Conservation (phyloP, 305 asterid species). For the Fraxinus albicans region DNA sequence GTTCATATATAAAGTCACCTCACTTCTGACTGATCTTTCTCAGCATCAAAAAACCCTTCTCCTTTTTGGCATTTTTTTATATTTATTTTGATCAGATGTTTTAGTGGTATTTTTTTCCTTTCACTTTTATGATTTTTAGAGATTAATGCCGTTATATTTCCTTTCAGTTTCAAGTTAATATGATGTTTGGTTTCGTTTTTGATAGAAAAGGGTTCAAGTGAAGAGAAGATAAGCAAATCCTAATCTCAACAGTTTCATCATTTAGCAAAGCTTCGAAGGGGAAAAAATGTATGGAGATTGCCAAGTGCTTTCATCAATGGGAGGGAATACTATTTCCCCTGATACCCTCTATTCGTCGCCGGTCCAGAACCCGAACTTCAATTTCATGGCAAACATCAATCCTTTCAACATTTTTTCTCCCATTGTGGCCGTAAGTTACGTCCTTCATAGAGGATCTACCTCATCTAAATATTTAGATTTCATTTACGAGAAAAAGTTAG, state of each 20-base stretch:
- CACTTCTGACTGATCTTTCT: background rate
- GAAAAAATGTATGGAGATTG: slow-evolving; percentile 83
- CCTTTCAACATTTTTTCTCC: slow-evolving; percentile 84
- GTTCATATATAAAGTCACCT: background rate
- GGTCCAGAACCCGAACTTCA: slow-evolving; percentile 64
- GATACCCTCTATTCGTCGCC: slow-evolving; percentile 49
- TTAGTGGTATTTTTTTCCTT: background rate
- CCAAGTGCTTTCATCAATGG: slow-evolving; percentile 77
- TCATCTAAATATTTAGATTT: background rate
- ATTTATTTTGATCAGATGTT: background rate
- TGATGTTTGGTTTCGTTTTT: background rate
- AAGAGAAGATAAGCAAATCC: slow-evolving; percentile 18
- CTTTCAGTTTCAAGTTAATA: background rate
- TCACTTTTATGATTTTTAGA: background rate
- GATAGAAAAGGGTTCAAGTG: slow-evolving; percentile 10
- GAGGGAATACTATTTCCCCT: slow-evolving; percentile 42
- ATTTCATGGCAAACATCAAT: slow-evolving; percentile 68
- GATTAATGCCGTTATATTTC: background rate
- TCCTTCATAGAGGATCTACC: background rate
- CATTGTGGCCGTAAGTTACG: slow-evolving; percentile 53
- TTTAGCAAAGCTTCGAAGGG: background rate
- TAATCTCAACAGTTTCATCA: background rate
- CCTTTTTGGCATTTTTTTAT: background rate
- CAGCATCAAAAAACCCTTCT: background rate
- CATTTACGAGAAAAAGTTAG: background rate